Conservation (phyloP, 2,329 filamentous ascomycete genomes). For the Sclerotinia trifoliorum region DNA sequence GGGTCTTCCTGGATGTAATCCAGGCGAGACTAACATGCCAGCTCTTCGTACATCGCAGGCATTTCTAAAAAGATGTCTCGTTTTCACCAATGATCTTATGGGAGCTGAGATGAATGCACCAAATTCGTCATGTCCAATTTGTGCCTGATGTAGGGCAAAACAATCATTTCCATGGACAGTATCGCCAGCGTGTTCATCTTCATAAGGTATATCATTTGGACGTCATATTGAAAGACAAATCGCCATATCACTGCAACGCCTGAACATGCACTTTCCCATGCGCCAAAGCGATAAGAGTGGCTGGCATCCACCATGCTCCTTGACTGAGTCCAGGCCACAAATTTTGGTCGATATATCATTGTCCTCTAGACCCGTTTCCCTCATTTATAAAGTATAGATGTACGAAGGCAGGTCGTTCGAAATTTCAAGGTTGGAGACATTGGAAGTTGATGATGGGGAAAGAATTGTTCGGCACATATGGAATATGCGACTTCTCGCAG, state of each 20-base stretch:
- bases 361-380: too few relatives aligned
- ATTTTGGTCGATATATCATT: too few relatives aligned
- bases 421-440: too few relatives aligned
- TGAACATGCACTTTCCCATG: background rate
- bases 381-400: background rate
- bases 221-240: too few relatives aligned
- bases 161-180: too few relatives aligned
- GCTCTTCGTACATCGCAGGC: background rate
- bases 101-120: background rate
- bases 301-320: background rate
- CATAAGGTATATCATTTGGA: too few relatives aligned
- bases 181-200: too few relatives aligned
- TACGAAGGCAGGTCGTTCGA: background rate
- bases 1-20: background rate
- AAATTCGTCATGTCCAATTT: background rate
- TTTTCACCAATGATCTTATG: background rate
- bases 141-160: background rate
- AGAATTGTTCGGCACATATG: background rate
- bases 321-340: too few relatives aligned
- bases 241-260: background rate
- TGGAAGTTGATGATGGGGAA: background rate
- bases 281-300: background rate
- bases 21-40: background rate
- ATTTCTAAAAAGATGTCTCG: background rate
- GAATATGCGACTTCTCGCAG: background rate